These are phyloP conservation scores for Fusarium lateritium DNA, from an alignment of 2,329 filamentous ascomycete genomes.

Conservation along the genomic window DNA sequence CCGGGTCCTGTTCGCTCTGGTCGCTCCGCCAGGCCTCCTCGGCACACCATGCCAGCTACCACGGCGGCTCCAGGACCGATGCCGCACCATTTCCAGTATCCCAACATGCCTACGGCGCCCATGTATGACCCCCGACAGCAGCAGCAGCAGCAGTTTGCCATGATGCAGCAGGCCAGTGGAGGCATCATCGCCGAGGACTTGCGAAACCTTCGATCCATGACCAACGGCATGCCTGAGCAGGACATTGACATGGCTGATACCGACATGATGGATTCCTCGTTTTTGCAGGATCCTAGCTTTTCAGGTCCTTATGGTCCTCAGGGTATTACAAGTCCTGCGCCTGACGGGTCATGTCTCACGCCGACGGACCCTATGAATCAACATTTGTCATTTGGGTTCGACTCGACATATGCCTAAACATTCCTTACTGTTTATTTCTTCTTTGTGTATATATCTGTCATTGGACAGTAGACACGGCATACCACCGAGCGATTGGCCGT, in stretches of 20 bases:
- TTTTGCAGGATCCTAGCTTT: slow-evolving; percentile 42
- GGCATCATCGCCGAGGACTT: slow-evolving; percentile 58
- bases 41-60: slow-evolving; percentile 41
- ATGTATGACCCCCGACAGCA: slow-evolving; percentile 51
- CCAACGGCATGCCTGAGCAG: slow-evolving; percentile 50
- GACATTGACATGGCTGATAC: slow-evolving; percentile 57
- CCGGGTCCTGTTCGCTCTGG: slow-evolving; percentile 50
- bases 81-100: slow-evolving; percentile 46
- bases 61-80: slow-evolving; percentile 34
- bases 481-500: background rate
- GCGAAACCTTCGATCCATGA: slow-evolving; percentile 54
- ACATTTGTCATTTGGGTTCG: slow-evolving; percentile 35
- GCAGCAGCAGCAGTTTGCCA: slow-evolving; percentile 51
- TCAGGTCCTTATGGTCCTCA: slow-evolving; percentile 42
- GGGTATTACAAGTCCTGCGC: slow-evolving; percentile 42
- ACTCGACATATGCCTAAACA: slow-evolving; percentile 29
- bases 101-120: slow-evolving; percentile 39
- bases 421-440: slow-evolving; percentile 20
- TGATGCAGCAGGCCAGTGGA: slow-evolving; percentile 49
- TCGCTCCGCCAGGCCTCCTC: slow-evolving; percentile 51
- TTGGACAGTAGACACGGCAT: slow-evolving; percentile 1
- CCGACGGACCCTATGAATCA: slow-evolving; percentile 37
- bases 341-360: slow-evolving; percentile 43
- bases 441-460: slow-evolving; percentile 18
- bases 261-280: slow-evolving; percentile 51